phyloP scores from a whole-genome alignment of 2,329 filamentous ascomycete species.

The Sarocladiaceae sp. region DNA sequence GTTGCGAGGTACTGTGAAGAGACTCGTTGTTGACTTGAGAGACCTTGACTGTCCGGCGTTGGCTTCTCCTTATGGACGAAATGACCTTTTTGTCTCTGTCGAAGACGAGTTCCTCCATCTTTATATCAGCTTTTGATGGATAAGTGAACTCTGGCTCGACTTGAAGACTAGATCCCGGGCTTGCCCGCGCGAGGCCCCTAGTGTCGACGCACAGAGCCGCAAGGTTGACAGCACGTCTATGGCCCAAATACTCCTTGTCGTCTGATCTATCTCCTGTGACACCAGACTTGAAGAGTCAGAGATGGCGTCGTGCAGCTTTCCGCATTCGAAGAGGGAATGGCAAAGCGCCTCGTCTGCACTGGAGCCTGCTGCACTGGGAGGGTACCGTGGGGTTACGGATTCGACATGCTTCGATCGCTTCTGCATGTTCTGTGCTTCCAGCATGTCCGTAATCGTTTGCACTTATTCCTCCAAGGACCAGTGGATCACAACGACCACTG shows the following conservation, averaged over 20 bases:
- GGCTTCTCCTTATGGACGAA: no score
- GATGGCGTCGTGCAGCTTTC: slow-evolving; percentile 7
- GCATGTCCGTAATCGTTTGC: neutral
- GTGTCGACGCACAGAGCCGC: slow-evolving; percentile 2
- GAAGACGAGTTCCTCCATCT: neutral
- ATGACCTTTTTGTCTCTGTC: neutral
- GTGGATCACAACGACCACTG: slow-evolving; percentile 2
- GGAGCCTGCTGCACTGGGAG: neutral
- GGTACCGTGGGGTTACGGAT: neutral
- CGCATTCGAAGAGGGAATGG: slow-evolving; percentile 3
- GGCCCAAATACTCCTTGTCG: neutral
- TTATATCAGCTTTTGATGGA: neutral
- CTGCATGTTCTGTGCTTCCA: neutral
- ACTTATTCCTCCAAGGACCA: slow-evolving; percentile 1
- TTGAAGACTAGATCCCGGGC: neutral
- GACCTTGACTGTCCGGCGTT: no score
- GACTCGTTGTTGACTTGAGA: no score
- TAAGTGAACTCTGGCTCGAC: no score
- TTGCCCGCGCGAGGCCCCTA: neutral
- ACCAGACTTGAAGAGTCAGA: neutral
- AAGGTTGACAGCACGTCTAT: slow-evolving; percentile 3
- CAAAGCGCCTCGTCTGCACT: neutral
- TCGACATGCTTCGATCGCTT: neutral
- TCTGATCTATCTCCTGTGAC: neutral
- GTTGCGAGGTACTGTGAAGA: no score